Conservation (phyloP, 2,329 filamentous ascomycete species). For the Sclerotinia nivalis region DNA sequence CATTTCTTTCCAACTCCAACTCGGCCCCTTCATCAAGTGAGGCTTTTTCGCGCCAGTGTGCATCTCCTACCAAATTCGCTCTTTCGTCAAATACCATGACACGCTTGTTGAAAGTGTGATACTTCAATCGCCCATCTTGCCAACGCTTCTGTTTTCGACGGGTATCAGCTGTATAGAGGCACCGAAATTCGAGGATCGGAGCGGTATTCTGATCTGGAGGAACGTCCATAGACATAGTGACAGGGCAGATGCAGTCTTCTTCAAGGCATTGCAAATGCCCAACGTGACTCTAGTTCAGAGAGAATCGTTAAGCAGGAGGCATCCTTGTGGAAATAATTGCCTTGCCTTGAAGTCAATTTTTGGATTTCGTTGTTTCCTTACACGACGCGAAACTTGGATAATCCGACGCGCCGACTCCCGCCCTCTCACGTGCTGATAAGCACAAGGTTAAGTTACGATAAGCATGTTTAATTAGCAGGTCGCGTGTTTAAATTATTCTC, state of each 20-base stretch:
- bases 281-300: conserved; percentile 20
- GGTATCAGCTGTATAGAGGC: conserved; percentile 84
- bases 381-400: conserved; percentile 11
- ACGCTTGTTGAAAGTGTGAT: conserved; percentile 87
- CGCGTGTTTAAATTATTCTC: background rate
- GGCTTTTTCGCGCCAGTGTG: conserved; percentile 71
- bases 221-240: conserved; percentile 31
- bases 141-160: conserved; percentile 86
- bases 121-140: conserved; percentile 88
- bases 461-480: background rate
- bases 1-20: conserved; percentile 72
- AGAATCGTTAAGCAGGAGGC: background rate
- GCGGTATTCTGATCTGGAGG: conserved; percentile 52
- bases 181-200: conserved; percentile 80
- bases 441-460: background rate
- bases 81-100: conserved; percentile 87
- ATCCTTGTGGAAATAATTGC: background rate
- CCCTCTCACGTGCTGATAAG: conserved; percentile 15
- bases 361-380: background rate
- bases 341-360: background rate
- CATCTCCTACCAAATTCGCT: conserved; percentile 80
- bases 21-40: conserved; percentile 81
- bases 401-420: conserved; percentile 14
- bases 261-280: conserved; percentile 6
- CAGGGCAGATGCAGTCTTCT: conserved; percentile 25